A percentile compares a stretch with the other conserved stretches of the same genome.
Conservation (phyloP, 2,329 filamentous ascomycete species). For the Domatiomyces globalis region DNA sequence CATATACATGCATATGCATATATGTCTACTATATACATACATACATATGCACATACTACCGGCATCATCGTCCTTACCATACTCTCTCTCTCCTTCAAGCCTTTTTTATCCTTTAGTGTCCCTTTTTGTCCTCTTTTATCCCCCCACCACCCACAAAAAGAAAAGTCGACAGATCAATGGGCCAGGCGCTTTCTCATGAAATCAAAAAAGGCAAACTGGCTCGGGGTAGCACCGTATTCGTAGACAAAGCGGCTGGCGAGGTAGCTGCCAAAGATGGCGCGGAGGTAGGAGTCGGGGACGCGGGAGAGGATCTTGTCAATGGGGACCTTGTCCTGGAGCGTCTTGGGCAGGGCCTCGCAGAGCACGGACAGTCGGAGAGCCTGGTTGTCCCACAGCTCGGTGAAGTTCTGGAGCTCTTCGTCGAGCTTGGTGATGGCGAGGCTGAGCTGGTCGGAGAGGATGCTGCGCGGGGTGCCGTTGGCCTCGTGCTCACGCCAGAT, state of each 20-base stretch:
- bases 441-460: slow-evolving; percentile 83
- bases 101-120: too few relatives aligned
- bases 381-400: slow-evolving; percentile 77
- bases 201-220: slow-evolving; percentile 96
- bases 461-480: slow-evolving; percentile 64
- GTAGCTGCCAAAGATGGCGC: slow-evolving; percentile 91
- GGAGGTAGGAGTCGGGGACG: slow-evolving; percentile 79
- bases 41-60: slow-evolving; percentile 1
- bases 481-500: slow-evolving; percentile 90
- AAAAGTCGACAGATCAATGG: not conserved
- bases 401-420: slow-evolving; percentile 77
- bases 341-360: slow-evolving; percentile 67
- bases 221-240: slow-evolving; percentile 79
- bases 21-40: slow-evolving; percentile 1
- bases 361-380: slow-evolving; percentile 65
- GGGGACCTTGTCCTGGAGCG: slow-evolving; percentile 79
- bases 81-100: not conserved
- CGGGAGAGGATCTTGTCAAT: slow-evolving; percentile 73
- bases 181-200: slow-evolving; percentile 36
- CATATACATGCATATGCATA: not conserved
- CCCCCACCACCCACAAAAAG: not conserved
- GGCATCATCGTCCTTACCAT: not conserved
- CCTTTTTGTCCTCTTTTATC: too few relatives aligned
- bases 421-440: slow-evolving; percentile 91
- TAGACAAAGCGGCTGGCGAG: slow-evolving; percentile 93